phyloP scores from a whole-genome alignment of 2,329 filamentous ascomycete genomes.

The Fusarium caatingaense region DNA sequence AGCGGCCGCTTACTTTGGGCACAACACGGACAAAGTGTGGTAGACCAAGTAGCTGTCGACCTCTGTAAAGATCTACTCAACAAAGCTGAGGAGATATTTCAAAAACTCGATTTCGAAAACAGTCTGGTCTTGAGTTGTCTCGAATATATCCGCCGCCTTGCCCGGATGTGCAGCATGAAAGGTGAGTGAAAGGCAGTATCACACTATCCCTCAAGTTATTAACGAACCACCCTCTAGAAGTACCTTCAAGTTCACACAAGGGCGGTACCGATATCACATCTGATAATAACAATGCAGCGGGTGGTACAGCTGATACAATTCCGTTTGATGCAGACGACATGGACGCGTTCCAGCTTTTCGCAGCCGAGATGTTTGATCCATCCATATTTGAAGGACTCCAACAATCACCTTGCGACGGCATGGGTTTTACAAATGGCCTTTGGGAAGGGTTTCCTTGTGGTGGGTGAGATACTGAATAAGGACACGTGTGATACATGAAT shows the following conservation, averaged over 20 bases:
- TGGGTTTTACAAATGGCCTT: neutral
- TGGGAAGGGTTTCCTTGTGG: slow-evolving; percentile 1
- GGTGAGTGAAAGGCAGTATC: neutral
- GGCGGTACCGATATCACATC: neutral
- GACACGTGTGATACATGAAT: neutral
- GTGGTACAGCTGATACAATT: neutral
- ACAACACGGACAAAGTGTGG: neutral
- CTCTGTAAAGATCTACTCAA: neutral
- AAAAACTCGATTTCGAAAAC: neutral
- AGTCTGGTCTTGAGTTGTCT: neutral
- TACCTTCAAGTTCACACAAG: neutral
- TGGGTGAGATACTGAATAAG: neutral
- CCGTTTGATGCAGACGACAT: neutral
- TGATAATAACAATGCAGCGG: neutral
- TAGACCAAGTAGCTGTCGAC: neutral
- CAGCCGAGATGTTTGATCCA: neutral
- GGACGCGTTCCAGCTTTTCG: neutral
- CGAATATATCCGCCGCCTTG: neutral
- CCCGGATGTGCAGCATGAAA: neutral
- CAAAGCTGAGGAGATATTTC: neutral
- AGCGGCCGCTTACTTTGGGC: neutral
- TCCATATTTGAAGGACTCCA: neutral
- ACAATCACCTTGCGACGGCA: neutral
- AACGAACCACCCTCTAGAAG: neutral
- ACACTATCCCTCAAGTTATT: neutral